Evolutionary conservation across 1,284 basidiomycete species (phyloP).

Genomic region (Malassezia psittaci): DNA sequence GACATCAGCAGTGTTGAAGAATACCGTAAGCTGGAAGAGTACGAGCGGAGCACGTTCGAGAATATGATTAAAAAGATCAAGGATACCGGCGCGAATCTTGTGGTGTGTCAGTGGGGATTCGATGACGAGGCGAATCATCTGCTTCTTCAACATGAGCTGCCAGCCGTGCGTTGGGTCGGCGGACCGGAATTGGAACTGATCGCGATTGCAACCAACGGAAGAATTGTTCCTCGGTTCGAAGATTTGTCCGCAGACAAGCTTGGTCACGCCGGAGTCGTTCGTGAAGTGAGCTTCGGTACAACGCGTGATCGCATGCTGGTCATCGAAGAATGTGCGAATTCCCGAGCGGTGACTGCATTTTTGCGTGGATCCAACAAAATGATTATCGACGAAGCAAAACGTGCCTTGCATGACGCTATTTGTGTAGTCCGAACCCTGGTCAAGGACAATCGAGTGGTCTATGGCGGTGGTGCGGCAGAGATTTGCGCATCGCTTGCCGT

Average conservation of each 20-base stretch:
- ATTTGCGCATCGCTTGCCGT: slow-evolving; percentile 91
- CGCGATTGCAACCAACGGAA: slow-evolving; percentile 93
- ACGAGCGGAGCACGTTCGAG: slow-evolving; percentile 89
- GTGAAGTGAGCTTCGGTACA: slow-evolving; percentile 89
- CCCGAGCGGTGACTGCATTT: slow-evolving; percentile 90
- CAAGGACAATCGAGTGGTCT: slow-evolving; percentile 90
- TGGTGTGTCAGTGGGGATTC: slow-evolving; percentile 99
- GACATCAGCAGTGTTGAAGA: slow-evolving; percentile 97
- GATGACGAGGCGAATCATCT: slow-evolving; percentile 98
- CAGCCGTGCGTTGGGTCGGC: slow-evolving; percentile 97
- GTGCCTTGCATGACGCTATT: slow-evolving; percentile 91
- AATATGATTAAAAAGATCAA: slow-evolving; percentile 97
- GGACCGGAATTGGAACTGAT: slow-evolving; percentile 99
- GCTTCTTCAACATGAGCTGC: slow-evolving; percentile 91
- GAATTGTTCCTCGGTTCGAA: slow-evolving; percentile 95
- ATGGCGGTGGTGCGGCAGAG: slow-evolving; percentile 93
- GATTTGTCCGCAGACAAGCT: slow-evolving; percentile 84
- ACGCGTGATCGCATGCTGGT: slow-evolving; percentile 98
- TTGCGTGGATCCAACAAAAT: slow-evolving; percentile 98
- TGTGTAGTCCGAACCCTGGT: slow-evolving; percentile 93
- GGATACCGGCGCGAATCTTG: slow-evolving; percentile 93
- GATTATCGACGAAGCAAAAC: slow-evolving; percentile 91
- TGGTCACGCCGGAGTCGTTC: slow-evolving; percentile 80
- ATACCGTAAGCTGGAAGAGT: slow-evolving; percentile 84
- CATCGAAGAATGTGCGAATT: slow-evolving; percentile 95